Base-by-base conservation (phyloP, 2,329 filamentous ascomycete species). In the Triangularia setosa region DNA sequence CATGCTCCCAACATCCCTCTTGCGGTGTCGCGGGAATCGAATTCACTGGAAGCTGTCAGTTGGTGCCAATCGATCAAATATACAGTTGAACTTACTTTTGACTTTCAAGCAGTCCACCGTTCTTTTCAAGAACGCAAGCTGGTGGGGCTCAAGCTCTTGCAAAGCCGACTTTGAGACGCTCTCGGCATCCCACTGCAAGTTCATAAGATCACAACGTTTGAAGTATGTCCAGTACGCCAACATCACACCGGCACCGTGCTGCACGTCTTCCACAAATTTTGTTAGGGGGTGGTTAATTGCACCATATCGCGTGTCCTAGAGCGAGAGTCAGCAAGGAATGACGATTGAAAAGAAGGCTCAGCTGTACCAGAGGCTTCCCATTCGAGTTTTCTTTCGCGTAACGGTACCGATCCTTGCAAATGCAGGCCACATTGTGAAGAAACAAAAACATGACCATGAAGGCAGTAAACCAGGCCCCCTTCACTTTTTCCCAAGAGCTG, bases 161-260 rank as follows among this genome's bases (percentile, higher is more conserved):
- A 63, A 79, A 69, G 1, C 72, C 69, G 40, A 48, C n/a, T 48
- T 48, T 18, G 40, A 21, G n/a, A 48, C 40, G 40, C 40, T 48
- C 40, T 23, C 18, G 40, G 40, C 8, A 9, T 73, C 68, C 60
- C 70, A 74, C 21, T 74, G 68, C 30, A 71, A 64, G 6, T 70
- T 64, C 48, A 71, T 65, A 0, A 75, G 73, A n/a, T 76, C 71
- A 16, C 72, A 67, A 24, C 75, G 76, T 63, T 79, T 80, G 71
- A 79, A 84, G 68, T 84, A 84, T 58, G 82, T 80, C 83, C 83
- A 84, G 61, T 83, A 75, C 11, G 74, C 72, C 1, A 84, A 77
- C 27, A 84, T 72, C 60, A 78, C 78, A 58, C 79, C 81, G 27
- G 78, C 80, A 4, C 80, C 76, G 12, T 77, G 73, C 16, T 84